Percentiles rank a stretch among this genome's conserved stretches.
These are phyloP conservation scores for Staphylotrichum tortipilum DNA, from an alignment of 495 filamentous ascomycete species.

Conservation along the genomic window DNA sequence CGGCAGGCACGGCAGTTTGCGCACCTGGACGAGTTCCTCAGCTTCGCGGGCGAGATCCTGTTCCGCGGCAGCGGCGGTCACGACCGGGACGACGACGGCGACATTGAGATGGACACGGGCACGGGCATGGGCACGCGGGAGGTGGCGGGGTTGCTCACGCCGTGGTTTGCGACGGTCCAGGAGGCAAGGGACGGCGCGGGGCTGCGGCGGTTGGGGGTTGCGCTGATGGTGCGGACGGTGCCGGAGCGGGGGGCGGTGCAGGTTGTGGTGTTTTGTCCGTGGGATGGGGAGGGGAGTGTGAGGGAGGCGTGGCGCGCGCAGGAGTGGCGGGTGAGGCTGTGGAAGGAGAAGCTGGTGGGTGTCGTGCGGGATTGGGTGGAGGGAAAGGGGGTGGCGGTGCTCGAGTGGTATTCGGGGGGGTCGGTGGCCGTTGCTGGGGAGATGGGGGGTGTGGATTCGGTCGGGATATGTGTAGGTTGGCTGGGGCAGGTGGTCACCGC, in stretches of 20 bases:
- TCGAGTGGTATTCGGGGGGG: neutral
- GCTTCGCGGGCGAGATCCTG: too few species aligned
- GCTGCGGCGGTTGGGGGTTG: neutral
- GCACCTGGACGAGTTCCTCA: too few species aligned
- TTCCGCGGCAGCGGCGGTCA: too few species aligned
- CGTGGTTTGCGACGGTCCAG: too few species aligned
- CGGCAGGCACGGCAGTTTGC: too few species aligned
- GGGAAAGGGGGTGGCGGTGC: neutral
- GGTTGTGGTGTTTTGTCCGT: neutral
- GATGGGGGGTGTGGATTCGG: neutral
- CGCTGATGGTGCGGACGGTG: neutral
- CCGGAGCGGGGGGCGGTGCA: neutral
- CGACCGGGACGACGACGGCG: too few species aligned
- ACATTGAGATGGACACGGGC: too few species aligned
- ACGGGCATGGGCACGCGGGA: too few species aligned
- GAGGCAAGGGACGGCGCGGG: too few species aligned
- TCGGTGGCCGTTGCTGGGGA: neutral
- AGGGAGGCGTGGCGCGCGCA: neutral
- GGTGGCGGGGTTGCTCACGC: too few species aligned
- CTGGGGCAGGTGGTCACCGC: neutral
- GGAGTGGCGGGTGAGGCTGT: neutral
- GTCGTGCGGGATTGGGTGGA: neutral
- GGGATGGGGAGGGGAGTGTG: neutral
- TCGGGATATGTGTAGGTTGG: neutral
- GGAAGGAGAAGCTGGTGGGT: neutral